Conservation (phyloP, 2,329 filamentous ascomycete species). For the Elsinoe perseae region DNA sequence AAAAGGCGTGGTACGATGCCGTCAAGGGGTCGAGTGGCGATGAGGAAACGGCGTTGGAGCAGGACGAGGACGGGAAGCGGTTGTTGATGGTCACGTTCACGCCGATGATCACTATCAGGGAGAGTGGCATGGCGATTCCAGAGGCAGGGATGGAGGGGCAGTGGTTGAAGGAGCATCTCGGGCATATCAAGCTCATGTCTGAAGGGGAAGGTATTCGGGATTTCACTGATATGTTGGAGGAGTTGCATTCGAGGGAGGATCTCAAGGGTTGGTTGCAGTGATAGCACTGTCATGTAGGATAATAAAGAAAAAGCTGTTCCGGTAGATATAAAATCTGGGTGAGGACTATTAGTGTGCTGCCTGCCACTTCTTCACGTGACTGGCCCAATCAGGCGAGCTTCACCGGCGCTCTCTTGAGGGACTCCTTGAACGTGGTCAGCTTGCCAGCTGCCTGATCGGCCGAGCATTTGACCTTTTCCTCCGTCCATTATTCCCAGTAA, state of each 20-base stretch:
- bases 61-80: constrained; percentile 1
- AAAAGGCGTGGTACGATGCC: constrained; percentile 4
- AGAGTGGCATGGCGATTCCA: background rate
- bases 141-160: background rate
- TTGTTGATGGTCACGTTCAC: constrained; percentile 7
- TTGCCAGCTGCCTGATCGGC: constrained; percentile 26
- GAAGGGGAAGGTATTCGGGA: background rate
- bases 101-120: constrained; percentile 11
- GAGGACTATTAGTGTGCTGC: too few species aligned
- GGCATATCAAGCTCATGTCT: constrained; percentile 1
- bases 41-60: background rate
- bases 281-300: background rate
- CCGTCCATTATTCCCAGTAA: constrained; percentile 31
- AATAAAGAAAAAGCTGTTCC: too few species aligned
- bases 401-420: background rate
- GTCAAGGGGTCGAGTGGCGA: background rate
- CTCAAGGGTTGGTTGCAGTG: constrained; percentile 7
- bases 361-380: too few species aligned
- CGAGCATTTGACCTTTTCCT: constrained; percentile 29
- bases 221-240: constrained; percentile 7
- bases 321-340: too few species aligned
- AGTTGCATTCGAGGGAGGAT: background rate
- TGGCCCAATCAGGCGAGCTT: background rate
- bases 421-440: constrained; percentile 35
- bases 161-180: constrained; percentile 10